Evolutionary conservation across 2,329 filamentous ascomycete genomes (phyloP), one percentile per base, ranked within the genome.

Genomic region (Leptographium lundbergii): DNA sequence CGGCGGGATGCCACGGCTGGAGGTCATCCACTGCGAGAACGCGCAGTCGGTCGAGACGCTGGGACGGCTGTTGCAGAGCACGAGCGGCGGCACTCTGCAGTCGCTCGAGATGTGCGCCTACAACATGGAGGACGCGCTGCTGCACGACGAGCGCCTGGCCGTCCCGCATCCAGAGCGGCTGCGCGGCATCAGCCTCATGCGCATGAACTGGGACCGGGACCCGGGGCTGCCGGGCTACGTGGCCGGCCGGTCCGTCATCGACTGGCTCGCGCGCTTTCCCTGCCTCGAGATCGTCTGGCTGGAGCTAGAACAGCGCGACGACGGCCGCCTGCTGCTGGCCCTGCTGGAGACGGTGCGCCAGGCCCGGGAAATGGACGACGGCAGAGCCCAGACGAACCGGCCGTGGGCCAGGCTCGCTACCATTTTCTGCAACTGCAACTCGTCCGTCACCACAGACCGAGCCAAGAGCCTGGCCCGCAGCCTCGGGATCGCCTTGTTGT

Each of bases 231-330:
- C 57, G 13, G 55, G 57, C 6, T 54, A 22, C 19, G 29, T 60
- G 29, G 54, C 55, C 1, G 60, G 59, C 11, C 56, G 58, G 25
- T 29, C 58, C 1, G 61, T 57, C 17, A 17, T 63, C 14, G 56
- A 60, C 53, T 65, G 63, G 63, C 47, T 60, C n/a, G 22, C 32
- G 7, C 57, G 55, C 53, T 64, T 65, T 47, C 39, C 45, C 3
- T 11, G 27, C 32, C 58, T 54, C 39, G 58, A 63, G 27, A 52
- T 52, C 32, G 52, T 65, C 17, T 5, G 27, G 14, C 14, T 53
- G 14, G 17, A 52, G 17, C 27, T 29, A 4, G 24, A 27, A 7
- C 25, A 36, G 27, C 25, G 7, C 25, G 17, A 27, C 29, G 29
- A 53, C 29, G 51, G 13, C 25, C 51, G 14, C 7, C 32, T 39